phyloP scores from a whole-genome alignment of 108 stramenopile genomes.

The Fragilaria crotonensis region DNA sequence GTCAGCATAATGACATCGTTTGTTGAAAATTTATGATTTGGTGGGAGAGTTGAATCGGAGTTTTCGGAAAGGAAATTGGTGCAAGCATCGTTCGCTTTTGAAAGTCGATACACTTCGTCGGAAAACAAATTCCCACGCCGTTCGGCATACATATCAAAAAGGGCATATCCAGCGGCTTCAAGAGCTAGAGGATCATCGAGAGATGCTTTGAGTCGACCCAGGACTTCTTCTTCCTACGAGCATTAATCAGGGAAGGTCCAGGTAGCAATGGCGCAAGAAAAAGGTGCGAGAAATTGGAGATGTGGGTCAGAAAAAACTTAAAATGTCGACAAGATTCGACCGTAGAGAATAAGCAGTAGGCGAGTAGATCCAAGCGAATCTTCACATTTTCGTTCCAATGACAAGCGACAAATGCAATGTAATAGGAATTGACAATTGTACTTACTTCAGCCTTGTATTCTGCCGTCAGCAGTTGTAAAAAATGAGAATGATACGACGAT shows the following conservation, averaged over 20 bases:
- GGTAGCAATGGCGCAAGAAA: neutral
- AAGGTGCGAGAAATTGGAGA: too few species aligned
- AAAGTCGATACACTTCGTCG: conserved; percentile 79
- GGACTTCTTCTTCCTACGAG: conserved; percentile 67
- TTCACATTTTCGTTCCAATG: too few species aligned
- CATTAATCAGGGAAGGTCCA: neutral
- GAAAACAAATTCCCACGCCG: conserved; percentile 76
- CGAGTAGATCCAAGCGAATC: too few species aligned
- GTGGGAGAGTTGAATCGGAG: conserved; percentile 26
- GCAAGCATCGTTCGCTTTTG: conserved; percentile 58
- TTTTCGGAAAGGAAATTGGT: conserved; percentile 34
- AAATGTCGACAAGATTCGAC: too few species aligned
- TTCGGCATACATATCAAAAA: conserved; percentile 65
- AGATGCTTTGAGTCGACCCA: conserved; percentile 58
- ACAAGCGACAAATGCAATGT: too few species aligned
- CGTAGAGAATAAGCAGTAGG: too few species aligned
- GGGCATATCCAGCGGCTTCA: conserved; percentile 59
- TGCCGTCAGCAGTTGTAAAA: conserved; percentile 52
- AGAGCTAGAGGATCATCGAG: conserved; percentile 57
- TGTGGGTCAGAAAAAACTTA: too few species aligned
- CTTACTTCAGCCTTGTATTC: conserved; percentile 74
- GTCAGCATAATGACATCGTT: conserved; percentile 81
- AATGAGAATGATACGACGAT: conserved; percentile 65
- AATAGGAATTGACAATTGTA: neutral
- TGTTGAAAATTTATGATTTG: conserved; percentile 69